Percentiles rank a stretch among this genome's conserved stretches.
phyloP scores from a whole-genome alignment of 345 rosid genomes.

The Punica granatum region DNA sequence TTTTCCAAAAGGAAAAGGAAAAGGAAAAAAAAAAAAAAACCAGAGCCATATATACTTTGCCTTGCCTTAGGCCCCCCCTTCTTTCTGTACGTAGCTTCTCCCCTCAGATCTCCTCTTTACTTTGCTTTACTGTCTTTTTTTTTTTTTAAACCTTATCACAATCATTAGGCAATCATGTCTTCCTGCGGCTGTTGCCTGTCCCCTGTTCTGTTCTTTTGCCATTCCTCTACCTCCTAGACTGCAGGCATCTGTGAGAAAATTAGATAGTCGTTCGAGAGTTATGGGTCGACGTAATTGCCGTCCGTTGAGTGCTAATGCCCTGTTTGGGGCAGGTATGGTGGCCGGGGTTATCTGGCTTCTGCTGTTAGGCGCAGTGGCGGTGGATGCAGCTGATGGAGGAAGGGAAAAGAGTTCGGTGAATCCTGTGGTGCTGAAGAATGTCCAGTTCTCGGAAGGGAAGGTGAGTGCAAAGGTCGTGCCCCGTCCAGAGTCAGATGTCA shows the following conservation, averaged over 20 bases:
- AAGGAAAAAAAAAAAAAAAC: neutral
- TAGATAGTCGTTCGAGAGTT: neutral
- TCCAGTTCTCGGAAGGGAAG: neutral
- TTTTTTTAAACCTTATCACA: neutral
- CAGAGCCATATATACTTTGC: neutral
- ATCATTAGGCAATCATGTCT: conserved; percentile 3
- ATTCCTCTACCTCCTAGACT: neutral
- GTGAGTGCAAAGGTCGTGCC: conserved; percentile 10
- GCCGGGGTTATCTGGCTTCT: conserved; percentile 29
- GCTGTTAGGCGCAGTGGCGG: conserved; percentile 13
- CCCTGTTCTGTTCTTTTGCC: neutral
- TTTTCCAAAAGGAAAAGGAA: neutral
- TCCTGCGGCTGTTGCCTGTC: neutral
- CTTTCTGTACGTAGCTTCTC: conserved; percentile 7
- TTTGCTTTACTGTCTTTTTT: neutral
- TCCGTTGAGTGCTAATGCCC: conserved; percentile 10
- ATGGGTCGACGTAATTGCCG: conserved; percentile 1
- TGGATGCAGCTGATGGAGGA: conserved; percentile 18
- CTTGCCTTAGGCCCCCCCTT: conserved; percentile 18
- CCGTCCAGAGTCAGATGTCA: conserved; percentile 31
- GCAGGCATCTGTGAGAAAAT: too few species aligned
- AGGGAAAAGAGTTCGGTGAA: neutral
- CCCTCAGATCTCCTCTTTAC: conserved; percentile 4
- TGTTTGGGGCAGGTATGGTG: conserved; percentile 19
- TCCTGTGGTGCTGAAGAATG: conserved; percentile 4